A percentile compares a stretch with the other conserved stretches of the same genome.
Conservation (phyloP, 2,329 filamentous ascomycete species). For the Bipolaris oryzae region DNA sequence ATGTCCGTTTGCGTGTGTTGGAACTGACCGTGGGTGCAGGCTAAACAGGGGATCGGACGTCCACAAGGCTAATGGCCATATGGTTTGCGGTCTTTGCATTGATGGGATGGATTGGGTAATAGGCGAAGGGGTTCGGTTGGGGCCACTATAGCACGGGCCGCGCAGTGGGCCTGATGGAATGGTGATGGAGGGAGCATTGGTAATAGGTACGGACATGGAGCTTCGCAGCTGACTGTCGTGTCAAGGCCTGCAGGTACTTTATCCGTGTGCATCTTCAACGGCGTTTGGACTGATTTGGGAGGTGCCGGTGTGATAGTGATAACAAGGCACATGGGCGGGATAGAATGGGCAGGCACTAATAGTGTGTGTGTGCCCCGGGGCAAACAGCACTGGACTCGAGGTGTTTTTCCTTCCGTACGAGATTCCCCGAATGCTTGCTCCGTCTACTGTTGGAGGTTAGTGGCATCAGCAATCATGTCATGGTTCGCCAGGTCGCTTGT, state of each 20-base stretch:
- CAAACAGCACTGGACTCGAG: neutral
- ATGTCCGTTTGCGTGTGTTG: neutral
- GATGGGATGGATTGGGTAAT: neutral
- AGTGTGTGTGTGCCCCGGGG: neutral
- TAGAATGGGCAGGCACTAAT: slow-evolving; percentile 7
- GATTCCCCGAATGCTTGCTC: slow-evolving; percentile 24
- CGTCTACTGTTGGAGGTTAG: slow-evolving; percentile 3
- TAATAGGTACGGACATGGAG: neutral
- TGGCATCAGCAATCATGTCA: slow-evolving; percentile 6
- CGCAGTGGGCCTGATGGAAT: slow-evolving; percentile 4
- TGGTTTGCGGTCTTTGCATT: neutral
- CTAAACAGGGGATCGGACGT: slow-evolving; percentile 48
- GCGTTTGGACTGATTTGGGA: slow-evolving; percentile 11
- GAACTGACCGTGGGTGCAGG: slow-evolving; percentile 35
- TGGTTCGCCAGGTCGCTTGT: neutral
- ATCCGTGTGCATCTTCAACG: slow-evolving; percentile 18
- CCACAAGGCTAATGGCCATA: slow-evolving; percentile 19
- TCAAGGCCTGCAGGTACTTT: slow-evolving; percentile 14
- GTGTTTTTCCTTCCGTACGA: slow-evolving; percentile 17
- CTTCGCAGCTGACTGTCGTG: slow-evolving; percentile 9
- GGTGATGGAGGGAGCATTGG: slow-evolving; percentile 1
- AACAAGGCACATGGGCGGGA: slow-evolving; percentile 7
- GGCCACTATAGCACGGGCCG: slow-evolving; percentile 4
- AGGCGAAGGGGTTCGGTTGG: neutral
- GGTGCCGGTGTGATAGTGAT: slow-evolving; percentile 17